These are phyloP conservation scores for Leccinum uliginosum DNA, from an alignment of 768 basidiomycete genomes.

Conservation along the genomic window DNA sequence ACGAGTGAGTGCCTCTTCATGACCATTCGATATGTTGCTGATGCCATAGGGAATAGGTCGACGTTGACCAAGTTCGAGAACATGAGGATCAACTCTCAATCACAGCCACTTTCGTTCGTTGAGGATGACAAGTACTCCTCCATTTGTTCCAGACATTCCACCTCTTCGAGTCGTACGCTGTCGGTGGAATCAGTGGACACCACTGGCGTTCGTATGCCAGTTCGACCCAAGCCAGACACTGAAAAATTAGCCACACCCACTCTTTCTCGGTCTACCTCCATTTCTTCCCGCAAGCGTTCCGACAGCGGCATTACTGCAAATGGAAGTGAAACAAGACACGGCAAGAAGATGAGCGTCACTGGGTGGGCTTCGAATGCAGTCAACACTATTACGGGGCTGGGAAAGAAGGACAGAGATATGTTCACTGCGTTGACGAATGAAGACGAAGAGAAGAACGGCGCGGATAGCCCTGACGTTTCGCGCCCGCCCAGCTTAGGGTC, in stretches of 20 bases:
- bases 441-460: conserved; percentile 28
- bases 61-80: conserved; percentile 26
- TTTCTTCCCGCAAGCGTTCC: conserved; percentile 61
- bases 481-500: conserved; percentile 36
- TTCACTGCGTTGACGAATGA: conserved; percentile 55
- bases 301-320: conserved; percentile 47
- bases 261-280: conserved; percentile 53
- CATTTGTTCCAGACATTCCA: conserved; percentile 32
- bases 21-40: conserved; percentile 1
- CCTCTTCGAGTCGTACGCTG: conserved; percentile 18
- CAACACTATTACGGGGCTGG: conserved; percentile 52
- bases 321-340: conserved; percentile 34
- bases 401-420: conserved; percentile 57
- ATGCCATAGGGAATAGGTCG: conserved; percentile 21
- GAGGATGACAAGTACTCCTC: conserved; percentile 30
- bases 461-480: conserved; percentile 25
- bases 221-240: conserved; percentile 41
- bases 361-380: conserved; percentile 67
- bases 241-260: conserved; percentile 43
- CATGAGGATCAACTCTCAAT: conserved; percentile 14
- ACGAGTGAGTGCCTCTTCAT: conserved; percentile 42
- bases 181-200: conserved; percentile 38
- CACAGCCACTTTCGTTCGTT: conserved; percentile 14
- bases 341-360: conserved; percentile 35
- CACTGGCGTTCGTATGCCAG: conserved; percentile 8